Base-by-base conservation (phyloP, 495 filamentous ascomycete genomes). In the Lophium mytilinum region DNA sequence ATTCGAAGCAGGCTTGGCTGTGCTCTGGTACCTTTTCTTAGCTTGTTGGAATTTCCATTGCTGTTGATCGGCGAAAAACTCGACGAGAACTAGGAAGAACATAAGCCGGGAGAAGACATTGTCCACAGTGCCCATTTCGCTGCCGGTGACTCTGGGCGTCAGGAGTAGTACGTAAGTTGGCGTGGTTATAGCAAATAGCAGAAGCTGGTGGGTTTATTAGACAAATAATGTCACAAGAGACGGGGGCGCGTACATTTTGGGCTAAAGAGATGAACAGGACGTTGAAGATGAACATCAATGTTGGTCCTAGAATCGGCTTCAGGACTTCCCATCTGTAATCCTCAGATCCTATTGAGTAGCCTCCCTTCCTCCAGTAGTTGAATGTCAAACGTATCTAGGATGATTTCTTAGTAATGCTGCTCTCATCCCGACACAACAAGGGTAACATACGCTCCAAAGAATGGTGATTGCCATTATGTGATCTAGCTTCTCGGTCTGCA, bases 351-450 rank as follows among this genome's bases (percentile, higher is more conserved):
- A 89, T 77, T 21, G 74, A 71, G 69, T 97, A 99, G 15, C 94
- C 94, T 17, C 94, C 94, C 71, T 88, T 94, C 50, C 94, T 86
- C 87, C 87, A 96, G 71, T 95, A 99, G 72, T 99, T 99, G 80
- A 79, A 96, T 2, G 93, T 95, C 66, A 99, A 74, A 39, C 94
- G 86, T 50, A 75, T 56, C 84, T 88, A 65, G 9, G 19, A 9
- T 9, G 18, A 43, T 1, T 6, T 12, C 46, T 55, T 10, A 43
- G 7, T 46, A 30, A 30, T 42, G 37, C 18, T 9, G 9, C 7
- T 48, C 17, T 33, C 33, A 7, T 11, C 1, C 21, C 1, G 8
- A 48, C 24, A 9, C 5, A 14, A 11, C 33, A 37, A 40, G 50
- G 4, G 4, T 24, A 4, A 68, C 88, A 73, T 78, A 92, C 88